A percentile compares a stretch with the other conserved stretches of the same genome.
Conservation (phyloP, 768 basidiomycete genomes). For the Candolleomyces aberdarensis region DNA sequence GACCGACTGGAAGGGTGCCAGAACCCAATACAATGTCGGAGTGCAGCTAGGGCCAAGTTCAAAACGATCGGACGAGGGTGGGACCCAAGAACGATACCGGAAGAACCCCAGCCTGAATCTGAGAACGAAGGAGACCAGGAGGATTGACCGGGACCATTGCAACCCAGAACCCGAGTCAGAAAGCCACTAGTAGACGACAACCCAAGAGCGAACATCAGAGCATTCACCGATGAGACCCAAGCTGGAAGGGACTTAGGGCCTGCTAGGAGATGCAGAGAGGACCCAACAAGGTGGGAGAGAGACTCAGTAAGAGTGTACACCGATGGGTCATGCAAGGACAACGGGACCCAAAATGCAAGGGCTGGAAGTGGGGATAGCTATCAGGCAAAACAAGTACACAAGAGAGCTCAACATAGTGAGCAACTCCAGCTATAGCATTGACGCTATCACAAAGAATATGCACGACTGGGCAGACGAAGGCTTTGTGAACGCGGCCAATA, state of each 20-base stretch:
- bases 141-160: too few species aligned
- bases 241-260: too few species aligned
- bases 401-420: neutral
- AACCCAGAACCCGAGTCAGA: neutral
- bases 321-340: conserved; percentile 7
- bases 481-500: neutral
- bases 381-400: too few species aligned
- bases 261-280: too few species aligned
- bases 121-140: neutral
- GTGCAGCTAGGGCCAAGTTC: too few species aligned
- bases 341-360: neutral
- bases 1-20: too few species aligned
- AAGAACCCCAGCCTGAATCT: neutral
- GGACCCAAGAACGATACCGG: too few species aligned
- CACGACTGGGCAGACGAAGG: neutral
- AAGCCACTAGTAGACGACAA: neutral
- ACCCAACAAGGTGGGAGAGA: too few species aligned
- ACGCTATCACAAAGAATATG: neutral
- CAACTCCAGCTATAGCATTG: neutral
- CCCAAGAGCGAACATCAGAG: too few species aligned
- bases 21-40: too few species aligned
- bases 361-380: conserved; percentile 6
- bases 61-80: too few species aligned
- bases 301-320: conserved; percentile 4
- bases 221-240: too few species aligned